Conservation (phyloP, 2,329 filamentous ascomycete genomes). For the Volutella citrinella region DNA sequence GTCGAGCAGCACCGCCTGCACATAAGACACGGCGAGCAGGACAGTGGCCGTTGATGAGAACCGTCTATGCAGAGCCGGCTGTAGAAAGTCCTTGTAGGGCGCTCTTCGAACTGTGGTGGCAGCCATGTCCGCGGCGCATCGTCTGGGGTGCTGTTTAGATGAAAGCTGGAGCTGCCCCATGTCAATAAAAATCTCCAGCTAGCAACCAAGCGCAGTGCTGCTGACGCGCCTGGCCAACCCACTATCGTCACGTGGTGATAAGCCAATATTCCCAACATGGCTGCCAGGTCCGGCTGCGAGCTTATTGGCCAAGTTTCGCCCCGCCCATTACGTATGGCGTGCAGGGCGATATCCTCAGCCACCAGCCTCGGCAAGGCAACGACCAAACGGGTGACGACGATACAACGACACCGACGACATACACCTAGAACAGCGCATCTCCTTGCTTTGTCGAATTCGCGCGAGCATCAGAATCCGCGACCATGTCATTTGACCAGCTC, state of each 20-base stretch:
- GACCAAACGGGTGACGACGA: too few relatives aligned
- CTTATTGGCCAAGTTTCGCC: too few relatives aligned
- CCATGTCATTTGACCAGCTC: constrained; percentile 90
- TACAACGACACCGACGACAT: too few relatives aligned
- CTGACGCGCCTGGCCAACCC: constrained; percentile 7
- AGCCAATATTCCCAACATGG: constrained; percentile 3
- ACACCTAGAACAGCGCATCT: too few relatives aligned
- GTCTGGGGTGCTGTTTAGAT: too few relatives aligned
- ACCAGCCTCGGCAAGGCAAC: constrained; percentile 22
- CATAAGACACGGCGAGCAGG: constrained; percentile 69
- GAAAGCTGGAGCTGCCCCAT: constrained; percentile 16
- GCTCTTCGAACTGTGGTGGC: constrained; percentile 52
- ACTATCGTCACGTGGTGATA: constrained; percentile 31
- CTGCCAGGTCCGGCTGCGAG: constrained; percentile 13
- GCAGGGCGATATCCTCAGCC: constrained; percentile 21
- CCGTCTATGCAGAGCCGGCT: constrained; percentile 80
- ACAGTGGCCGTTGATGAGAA: constrained; percentile 76
- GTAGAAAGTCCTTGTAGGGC: constrained; percentile 85
- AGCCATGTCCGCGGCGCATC: constrained; percentile 51
- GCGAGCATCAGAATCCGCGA: too few relatives aligned
- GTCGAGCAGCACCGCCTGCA: constrained; percentile 67
- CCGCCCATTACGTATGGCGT: constrained; percentile 29
- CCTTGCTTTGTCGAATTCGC: too few relatives aligned
- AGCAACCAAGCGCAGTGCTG: constrained; percentile 22
- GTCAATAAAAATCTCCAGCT: constrained; percentile 35